Evolutionary conservation across 2,329 filamentous ascomycete genomes (phyloP).

Genomic region (Plenodomus biglobosus): DNA sequence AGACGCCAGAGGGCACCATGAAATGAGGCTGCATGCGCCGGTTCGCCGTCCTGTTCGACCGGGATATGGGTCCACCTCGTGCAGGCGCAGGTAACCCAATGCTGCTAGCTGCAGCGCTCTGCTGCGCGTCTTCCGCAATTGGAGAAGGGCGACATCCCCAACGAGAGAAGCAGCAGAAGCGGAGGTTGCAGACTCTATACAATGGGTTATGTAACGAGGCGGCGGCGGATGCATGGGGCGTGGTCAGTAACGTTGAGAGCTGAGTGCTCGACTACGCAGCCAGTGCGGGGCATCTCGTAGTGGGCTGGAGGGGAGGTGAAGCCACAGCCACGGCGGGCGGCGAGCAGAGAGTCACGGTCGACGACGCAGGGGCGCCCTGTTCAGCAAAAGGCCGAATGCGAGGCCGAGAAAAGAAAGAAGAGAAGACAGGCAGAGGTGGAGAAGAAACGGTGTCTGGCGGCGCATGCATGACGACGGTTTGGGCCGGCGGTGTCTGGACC

Average conservation of each 20-base stretch:
- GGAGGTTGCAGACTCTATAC: no score
- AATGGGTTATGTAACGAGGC: no score
- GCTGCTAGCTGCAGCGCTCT: slow-evolving; percentile 10
- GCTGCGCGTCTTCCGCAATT: slow-evolving; percentile 26
- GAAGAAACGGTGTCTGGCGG: slow-evolving; percentile 29
- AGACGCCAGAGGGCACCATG: slow-evolving; percentile 23
- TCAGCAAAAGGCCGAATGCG: slow-evolving; percentile 13
- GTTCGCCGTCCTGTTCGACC: slow-evolving; percentile 30
- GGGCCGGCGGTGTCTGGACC: slow-evolving; percentile 25
- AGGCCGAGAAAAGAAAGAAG: slow-evolving; percentile 22
- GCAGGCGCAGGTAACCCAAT: slow-evolving; percentile 6
- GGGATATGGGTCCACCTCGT: slow-evolving; percentile 24
- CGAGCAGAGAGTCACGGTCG: slow-evolving; percentile 1
- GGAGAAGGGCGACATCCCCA: slow-evolving; percentile 14
- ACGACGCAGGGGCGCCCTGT: slow-evolving; percentile 9
- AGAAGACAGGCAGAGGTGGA: slow-evolving; percentile 23
- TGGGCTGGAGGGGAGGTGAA: not conserved
- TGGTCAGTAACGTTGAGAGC: no score
- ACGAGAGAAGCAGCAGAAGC: slow-evolving; percentile 6
- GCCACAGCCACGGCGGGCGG: slow-evolving; percentile 1
- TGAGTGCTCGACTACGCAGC: slow-evolving; percentile 6
- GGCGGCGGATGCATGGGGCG: slow-evolving; percentile 9
- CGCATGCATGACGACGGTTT: slow-evolving; percentile 38
- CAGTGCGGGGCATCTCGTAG: not conserved
- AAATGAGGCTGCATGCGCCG: slow-evolving; percentile 39